Evolutionary conservation across 2,329 filamentous ascomycete genomes (phyloP).

Genomic region (Clonostachys rosea): DNA sequence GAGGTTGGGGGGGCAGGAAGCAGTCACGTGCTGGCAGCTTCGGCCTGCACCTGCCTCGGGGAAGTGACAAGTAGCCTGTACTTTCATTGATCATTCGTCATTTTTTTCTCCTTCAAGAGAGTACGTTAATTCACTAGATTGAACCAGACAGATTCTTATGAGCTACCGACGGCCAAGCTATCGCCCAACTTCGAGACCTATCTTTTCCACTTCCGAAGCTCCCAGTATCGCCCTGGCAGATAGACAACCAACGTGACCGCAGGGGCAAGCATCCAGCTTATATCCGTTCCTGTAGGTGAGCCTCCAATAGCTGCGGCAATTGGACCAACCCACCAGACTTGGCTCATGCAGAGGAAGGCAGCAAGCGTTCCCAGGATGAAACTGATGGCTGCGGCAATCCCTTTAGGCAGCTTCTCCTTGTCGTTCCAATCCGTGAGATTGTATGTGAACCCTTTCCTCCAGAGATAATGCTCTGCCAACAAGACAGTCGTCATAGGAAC

Average conservation of each 20-base stretch:
- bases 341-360: constrained; percentile 1
- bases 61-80: no score
- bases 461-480: constrained; percentile 64
- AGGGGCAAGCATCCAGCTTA: neutral
- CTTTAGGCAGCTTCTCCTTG: constrained; percentile 52
- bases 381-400: constrained; percentile 57
- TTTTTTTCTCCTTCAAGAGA: no score
- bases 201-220: neutral
- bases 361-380: constrained; percentile 34
- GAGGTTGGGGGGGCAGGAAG: no score
- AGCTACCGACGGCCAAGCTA: no score
- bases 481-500: constrained; percentile 67
- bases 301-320: neutral
- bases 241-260: constrained; percentile 1
- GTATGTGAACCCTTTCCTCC: constrained; percentile 62
- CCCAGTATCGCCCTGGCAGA: neutral
- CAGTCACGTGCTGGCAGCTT: no score
- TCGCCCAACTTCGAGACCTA: no score
- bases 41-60: no score
- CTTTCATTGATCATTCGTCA: no score
- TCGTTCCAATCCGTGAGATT: constrained; percentile 53
- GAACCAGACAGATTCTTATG: no score
- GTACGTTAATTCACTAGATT: no score
- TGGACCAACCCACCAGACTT: constrained; percentile 1
- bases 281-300: neutral